Conservation (phyloP, 2,329 filamentous ascomycete species). For the Colletotrichum truncatum region DNA sequence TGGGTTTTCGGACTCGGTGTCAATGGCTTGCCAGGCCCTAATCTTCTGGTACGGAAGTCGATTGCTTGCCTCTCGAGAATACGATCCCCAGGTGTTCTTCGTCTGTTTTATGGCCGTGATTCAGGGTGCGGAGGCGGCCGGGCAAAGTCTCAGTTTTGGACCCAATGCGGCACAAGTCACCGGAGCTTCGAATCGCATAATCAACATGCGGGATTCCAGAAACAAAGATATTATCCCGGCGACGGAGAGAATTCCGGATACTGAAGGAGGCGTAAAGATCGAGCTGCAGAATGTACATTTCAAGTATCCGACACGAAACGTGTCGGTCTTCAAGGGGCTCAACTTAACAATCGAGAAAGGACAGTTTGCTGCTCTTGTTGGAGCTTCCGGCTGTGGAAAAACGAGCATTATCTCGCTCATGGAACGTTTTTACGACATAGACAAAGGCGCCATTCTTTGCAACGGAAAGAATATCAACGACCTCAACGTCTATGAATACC, state of each 20-base stretch:
- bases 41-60: constrained; percentile 74
- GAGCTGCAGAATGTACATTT: constrained; percentile 67
- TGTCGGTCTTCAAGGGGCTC: constrained; percentile 67
- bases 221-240: constrained; percentile 43
- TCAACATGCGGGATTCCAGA: constrained; percentile 57
- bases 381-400: constrained; percentile 77
- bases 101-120: constrained; percentile 73
- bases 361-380: constrained; percentile 76
- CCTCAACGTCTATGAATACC: constrained; percentile 70
- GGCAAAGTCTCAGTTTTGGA: constrained; percentile 73
- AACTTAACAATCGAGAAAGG: constrained; percentile 73
- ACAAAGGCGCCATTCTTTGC: constrained; percentile 70
- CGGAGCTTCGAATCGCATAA: constrained; percentile 67
- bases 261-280: constrained; percentile 61
- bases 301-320: constrained; percentile 66
- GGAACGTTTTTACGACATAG: constrained; percentile 76
- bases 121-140: constrained; percentile 73
- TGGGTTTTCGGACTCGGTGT: constrained; percentile 74
- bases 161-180: constrained; percentile 70
- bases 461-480: constrained; percentile 68
- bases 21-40: constrained; percentile 70
- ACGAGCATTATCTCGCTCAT: constrained; percentile 74
- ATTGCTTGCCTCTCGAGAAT: constrained; percentile 63
- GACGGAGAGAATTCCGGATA: constrained; percentile 50
- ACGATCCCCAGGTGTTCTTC: constrained; percentile 56